Conservation (phyloP, 768 basidiomycete genomes). For the Mycena leptocephala region DNA sequence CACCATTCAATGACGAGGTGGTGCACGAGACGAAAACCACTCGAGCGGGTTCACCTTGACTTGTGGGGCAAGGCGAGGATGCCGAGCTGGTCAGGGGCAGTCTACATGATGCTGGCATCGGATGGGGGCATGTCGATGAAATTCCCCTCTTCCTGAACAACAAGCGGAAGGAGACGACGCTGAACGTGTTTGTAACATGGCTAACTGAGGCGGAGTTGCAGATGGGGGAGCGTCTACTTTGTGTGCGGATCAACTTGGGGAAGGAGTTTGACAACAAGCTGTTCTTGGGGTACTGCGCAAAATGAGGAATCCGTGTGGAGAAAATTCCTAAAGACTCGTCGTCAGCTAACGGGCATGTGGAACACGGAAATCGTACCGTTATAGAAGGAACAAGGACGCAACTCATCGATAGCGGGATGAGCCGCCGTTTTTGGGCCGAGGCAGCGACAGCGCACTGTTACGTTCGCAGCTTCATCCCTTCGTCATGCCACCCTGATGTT, state of each 20-base stretch:
- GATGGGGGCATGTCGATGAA: too few relatives aligned
- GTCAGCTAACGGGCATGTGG: neutral
- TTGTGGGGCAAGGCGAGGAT: neutral
- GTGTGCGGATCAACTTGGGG: neutral
- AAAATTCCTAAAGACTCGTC: neutral
- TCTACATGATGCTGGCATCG: too few relatives aligned
- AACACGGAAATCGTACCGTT: neutral
- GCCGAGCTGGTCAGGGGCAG: neutral
- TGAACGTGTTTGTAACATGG: neutral
- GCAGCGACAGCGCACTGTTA: too few relatives aligned
- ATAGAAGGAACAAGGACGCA: neutral
- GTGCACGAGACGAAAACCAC: neutral
- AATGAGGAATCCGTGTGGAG: neutral
- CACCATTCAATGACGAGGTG: neutral
- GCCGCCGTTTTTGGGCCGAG: too few relatives aligned
- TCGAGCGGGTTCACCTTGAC: neutral
- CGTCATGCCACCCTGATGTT: too few relatives aligned
- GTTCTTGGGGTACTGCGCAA: neutral
- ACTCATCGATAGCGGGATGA: too few relatives aligned
- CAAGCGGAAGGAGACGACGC: neutral
- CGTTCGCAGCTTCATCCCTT: too few relatives aligned
- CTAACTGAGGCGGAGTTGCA: neutral
- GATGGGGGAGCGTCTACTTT: neutral
- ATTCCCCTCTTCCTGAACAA: neutral
- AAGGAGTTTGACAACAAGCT: neutral